Evolutionary conservation across 2,329 filamentous ascomycete genomes (phyloP).

Genomic region (Colletotrichum higginsianum): DNA sequence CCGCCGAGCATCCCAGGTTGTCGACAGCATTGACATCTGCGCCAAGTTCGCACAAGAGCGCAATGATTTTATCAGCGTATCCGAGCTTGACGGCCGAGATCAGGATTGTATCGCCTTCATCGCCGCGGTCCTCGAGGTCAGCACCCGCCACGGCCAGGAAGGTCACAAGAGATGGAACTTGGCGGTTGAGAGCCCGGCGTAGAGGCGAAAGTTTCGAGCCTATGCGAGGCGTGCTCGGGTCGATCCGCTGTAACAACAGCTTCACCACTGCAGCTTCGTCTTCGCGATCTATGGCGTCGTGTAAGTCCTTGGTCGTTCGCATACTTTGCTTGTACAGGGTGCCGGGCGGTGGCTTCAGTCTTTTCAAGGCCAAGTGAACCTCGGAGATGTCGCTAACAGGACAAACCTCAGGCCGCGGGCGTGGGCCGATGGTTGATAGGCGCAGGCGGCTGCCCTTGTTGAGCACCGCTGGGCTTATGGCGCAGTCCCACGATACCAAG

Average conservation of each 20-base stretch:
- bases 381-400: conserved; percentile 27
- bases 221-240: conserved; percentile 43
- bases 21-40: conserved; percentile 45
- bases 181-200: conserved; percentile 44
- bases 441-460: conserved; percentile 41
- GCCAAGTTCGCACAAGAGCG: conserved; percentile 46
- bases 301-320: conserved; percentile 43
- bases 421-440: conserved; percentile 25
- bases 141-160: conserved; percentile 46
- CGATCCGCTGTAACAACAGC: conserved; percentile 43
- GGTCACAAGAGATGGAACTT: conserved; percentile 42
- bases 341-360: conserved; percentile 36
- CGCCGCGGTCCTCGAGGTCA: conserved; percentile 42
- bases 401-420: conserved; percentile 19
- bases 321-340: conserved; percentile 36
- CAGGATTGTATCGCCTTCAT: conserved; percentile 43
- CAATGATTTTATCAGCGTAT: conserved; percentile 45
- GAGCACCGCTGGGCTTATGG: conserved; percentile 40
- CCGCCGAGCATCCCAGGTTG: conserved; percentile 43
- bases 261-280: conserved; percentile 44
- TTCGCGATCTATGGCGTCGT: conserved; percentile 46
- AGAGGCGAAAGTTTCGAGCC: conserved; percentile 43
- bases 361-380: conserved; percentile 29
- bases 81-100: conserved; percentile 42
- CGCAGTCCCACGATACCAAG: conserved; percentile 32